phyloP scores from a whole-genome alignment of 345 rosid genomes.

The Psidium guajava region DNA sequence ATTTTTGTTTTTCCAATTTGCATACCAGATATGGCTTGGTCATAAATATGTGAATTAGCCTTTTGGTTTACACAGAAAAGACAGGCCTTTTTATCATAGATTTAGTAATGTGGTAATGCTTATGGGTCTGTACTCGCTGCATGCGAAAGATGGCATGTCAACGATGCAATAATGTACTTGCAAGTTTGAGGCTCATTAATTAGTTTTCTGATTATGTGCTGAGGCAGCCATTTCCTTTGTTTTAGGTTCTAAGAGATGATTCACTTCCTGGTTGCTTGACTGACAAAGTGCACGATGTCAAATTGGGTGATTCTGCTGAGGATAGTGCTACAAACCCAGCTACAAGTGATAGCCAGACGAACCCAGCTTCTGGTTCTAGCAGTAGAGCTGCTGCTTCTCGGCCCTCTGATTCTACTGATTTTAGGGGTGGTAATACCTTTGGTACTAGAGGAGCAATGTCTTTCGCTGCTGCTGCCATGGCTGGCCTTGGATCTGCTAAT shows the following conservation, averaged over 20 bases:
- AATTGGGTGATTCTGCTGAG: conserved; percentile 76
- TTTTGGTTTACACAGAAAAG: background rate
- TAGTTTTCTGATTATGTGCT: background rate
- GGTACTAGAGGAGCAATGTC: conserved; percentile 94
- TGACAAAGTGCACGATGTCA: conserved; percentile 94
- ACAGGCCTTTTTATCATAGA: background rate
- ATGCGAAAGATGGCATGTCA: background rate
- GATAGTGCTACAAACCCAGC: conserved; percentile 34
- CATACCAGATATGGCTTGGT: background rate
- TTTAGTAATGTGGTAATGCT: background rate
- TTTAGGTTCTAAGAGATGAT: conserved; percentile 75
- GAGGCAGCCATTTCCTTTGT: background rate
- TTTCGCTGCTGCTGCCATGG: conserved; percentile 98
- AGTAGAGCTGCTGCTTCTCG: conserved; percentile 65
- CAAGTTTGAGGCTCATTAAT: background rate
- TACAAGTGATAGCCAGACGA: conserved; percentile 43
- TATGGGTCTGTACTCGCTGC: background rate
- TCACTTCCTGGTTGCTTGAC: conserved; percentile 85
- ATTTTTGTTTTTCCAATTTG: background rate
- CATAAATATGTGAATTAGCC: background rate
- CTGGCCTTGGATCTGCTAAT: conserved; percentile 88
- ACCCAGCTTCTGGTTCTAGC: conserved; percentile 73
- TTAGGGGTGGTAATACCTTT: conserved; percentile 55
- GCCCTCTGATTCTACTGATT: conserved; percentile 68
- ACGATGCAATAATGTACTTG: background rate